phyloP scores from a whole-genome alignment of 371 early-diverging fungal species.

The Lichtheimia corymbifera region DNA sequence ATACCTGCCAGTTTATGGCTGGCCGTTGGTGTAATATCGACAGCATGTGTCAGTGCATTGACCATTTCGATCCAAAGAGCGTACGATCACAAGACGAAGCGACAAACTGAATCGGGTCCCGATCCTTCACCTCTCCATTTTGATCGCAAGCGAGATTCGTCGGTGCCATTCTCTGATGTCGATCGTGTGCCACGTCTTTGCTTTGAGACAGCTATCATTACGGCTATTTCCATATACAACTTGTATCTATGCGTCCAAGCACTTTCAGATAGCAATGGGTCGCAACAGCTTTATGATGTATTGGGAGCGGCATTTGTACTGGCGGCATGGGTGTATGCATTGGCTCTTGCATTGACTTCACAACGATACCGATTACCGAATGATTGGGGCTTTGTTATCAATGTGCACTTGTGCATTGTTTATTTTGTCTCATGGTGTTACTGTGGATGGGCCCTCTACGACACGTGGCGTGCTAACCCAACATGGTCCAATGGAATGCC shows the following conservation, averaged over 20 bases:
- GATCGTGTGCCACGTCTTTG: conserved; percentile 19
- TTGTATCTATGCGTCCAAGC: conserved; percentile 11
- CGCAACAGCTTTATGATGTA: conserved; percentile 1
- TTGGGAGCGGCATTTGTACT: conserved; percentile 15
- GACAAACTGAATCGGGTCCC: conserved; percentile 4
- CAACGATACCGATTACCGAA: conserved; percentile 28
- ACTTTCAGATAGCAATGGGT: background rate
- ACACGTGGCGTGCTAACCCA: conserved; percentile 3
- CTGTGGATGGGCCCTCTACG: conserved; percentile 5
- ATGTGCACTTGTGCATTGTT: conserved; percentile 39
- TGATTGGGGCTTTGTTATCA: conserved; percentile 39
- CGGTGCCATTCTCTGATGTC: conserved; percentile 21
- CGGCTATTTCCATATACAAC: conserved; percentile 8
- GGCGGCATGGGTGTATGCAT: conserved; percentile 31
- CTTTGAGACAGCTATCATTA: conserved; percentile 12
- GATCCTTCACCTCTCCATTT: conserved; percentile 7
- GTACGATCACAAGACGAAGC: conserved; percentile 11
- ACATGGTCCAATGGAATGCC: conserved; percentile 17
- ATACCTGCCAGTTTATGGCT: conserved; percentile 16
- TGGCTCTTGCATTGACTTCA: conserved; percentile 23
- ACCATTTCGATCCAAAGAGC: conserved; percentile 19
- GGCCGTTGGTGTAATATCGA: conserved; percentile 3
- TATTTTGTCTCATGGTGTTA: conserved; percentile 18
- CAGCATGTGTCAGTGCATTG: conserved; percentile 15
- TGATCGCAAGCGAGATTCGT: conserved; percentile 20